Base-by-base conservation (phyloP, 495 filamentous ascomycete species). In the Cryomyces minteri region DNA sequence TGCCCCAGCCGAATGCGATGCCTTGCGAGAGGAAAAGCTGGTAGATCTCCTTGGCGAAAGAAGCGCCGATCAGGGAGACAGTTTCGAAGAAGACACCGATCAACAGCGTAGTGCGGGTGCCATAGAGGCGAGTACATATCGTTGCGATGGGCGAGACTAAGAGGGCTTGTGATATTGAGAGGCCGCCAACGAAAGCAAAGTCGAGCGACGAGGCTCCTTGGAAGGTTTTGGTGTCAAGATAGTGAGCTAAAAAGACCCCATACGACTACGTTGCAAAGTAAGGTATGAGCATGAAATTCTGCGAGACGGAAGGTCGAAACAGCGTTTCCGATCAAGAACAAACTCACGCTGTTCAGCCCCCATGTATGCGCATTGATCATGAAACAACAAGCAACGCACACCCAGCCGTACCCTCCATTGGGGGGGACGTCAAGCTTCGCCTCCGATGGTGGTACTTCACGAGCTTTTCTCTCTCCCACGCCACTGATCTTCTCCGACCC, bases 1-100 rank as follows among this genome's bases (percentile, higher is more conserved):
- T 72, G 0, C 80, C 84, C 38, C 76, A 57, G 30, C 84, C 84
- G 47, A 90, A 82, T 43, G 77, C 72, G 6, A 88, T 60, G 7
- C 84, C 85, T 56, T 90, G 84, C 43, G 71, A 74, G 4, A 90
- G 71, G 45, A 84, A 76, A 0, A 76, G 61, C 8, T 73, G 69
- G 67, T 67, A 74, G 3, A 67, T 65, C 8, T 55, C 31, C 4
- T 32, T 45, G 4, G 67, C 58, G 52, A 70, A 73, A 31, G 66
- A 66, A 0, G 72, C 69, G 5, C 58, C 60, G 31, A 74, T 59
- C n/a, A 68, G 51, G 30, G 64, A 62, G 3, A 54, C 43, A 0
- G 62, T 57, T 40, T 67, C 52, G 37, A 71, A 51, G 32, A 59
- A 52, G 5, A 64, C 54, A 29, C 71, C 70, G 11, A 62, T 46